phyloP scores from a whole-genome alignment of 208 protist genomes.

The Paratrypanosoma confusum region DNA sequence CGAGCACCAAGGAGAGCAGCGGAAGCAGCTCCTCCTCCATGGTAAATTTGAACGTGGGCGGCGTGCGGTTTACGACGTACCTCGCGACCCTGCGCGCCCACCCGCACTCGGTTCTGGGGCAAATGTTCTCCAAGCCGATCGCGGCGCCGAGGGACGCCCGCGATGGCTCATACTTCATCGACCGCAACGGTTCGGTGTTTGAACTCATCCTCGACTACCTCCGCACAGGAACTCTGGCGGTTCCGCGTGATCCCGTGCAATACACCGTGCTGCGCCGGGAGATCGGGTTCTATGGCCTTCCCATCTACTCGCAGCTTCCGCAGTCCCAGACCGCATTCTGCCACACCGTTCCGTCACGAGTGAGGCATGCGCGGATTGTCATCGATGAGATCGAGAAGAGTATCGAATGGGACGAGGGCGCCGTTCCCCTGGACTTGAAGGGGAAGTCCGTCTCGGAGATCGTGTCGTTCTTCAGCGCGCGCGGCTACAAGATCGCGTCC shows the following conservation, averaged over 20 bases:
- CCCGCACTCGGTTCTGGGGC: slow-evolving; percentile 7
- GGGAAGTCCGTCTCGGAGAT: slow-evolving; percentile 5
- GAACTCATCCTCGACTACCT: slow-evolving; percentile 15
- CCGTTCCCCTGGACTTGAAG: neutral
- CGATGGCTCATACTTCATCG: slow-evolving; percentile 12
- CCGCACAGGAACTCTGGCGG: slow-evolving; percentile 5
- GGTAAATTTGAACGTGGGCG: slow-evolving; percentile 18
- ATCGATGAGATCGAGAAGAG: slow-evolving; percentile 10
- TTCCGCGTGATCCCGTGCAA: slow-evolving; percentile 5
- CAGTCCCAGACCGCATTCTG: neutral
- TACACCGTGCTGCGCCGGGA: slow-evolving; percentile 9
- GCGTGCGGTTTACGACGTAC: slow-evolving; percentile 6
- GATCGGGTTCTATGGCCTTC: slow-evolving; percentile 9
- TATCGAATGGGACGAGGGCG: slow-evolving; percentile 11
- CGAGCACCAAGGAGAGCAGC: no score
- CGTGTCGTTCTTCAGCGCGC: slow-evolving; percentile 8
- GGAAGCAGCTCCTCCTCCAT: slow-evolving; percentile 1
- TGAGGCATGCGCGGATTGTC: slow-evolving; percentile 6
- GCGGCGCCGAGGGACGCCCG: slow-evolving; percentile 4
- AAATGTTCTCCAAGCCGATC: slow-evolving; percentile 15
- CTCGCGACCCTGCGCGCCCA: slow-evolving; percentile 7
- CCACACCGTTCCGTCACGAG: slow-evolving; percentile 2
- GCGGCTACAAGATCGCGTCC: slow-evolving; percentile 11
- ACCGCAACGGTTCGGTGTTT: slow-evolving; percentile 13
- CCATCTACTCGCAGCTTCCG: slow-evolving; percentile 4